Evolutionary conservation across 331 rosid genomes (phyloP).

Genomic region (Acacia pycnantha): DNA sequence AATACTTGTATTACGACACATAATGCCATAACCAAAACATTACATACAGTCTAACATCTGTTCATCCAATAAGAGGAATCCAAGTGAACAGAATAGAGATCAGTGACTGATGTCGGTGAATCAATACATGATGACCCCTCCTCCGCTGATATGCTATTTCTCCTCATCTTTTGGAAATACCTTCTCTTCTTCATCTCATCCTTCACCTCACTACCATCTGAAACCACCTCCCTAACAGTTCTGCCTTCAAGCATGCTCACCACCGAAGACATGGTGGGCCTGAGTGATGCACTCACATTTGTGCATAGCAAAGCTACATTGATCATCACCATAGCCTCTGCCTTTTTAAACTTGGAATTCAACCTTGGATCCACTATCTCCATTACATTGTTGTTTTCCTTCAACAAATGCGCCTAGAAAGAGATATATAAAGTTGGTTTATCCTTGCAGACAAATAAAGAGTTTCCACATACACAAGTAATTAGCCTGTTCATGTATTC

Average conservation of each 20-base stretch:
- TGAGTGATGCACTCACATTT: constrained; percentile 32
- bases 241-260: constrained; percentile 68
- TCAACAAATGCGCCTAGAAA: constrained; percentile 47
- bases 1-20: not conserved
- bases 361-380: constrained; percentile 59
- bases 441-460: not conserved
- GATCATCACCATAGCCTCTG: constrained; percentile 45
- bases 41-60: constrained; percentile 2
- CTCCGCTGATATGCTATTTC: constrained; percentile 20
- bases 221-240: constrained; percentile 36
- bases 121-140: constrained; percentile 9
- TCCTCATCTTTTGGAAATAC: not conserved
- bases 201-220: constrained; percentile 15
- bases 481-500: not conserved
- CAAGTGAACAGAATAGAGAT: constrained; percentile 36
- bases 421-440: not conserved
- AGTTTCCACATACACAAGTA: not conserved
- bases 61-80: constrained; percentile 33
- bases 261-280: constrained; percentile 60
- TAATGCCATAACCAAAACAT: not conserved
- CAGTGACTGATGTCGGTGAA: constrained; percentile 32
- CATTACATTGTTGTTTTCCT: constrained; percentile 42
- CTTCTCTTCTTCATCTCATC: constrained; percentile 26
- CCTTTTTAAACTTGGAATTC: constrained; percentile 28
- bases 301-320: constrained; percentile 55